phyloP scores from a whole-genome alignment of 2,329 filamentous ascomycete genomes.

The Byssothecium circinans region DNA sequence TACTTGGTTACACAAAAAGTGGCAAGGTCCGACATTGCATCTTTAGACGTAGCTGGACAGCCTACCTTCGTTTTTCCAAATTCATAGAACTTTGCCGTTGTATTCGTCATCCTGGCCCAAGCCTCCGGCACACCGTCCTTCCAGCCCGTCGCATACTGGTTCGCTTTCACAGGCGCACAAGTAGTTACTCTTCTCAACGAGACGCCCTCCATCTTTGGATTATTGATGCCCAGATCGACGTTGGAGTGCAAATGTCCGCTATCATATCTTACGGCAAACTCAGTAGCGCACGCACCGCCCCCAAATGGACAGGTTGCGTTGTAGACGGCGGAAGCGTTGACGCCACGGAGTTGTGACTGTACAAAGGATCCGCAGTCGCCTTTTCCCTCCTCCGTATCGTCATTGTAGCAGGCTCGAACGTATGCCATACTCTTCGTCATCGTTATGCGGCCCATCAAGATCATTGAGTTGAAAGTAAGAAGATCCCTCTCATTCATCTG shows the following conservation, averaged over 20 bases:
- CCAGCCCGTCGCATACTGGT: slow-evolving; percentile 20
- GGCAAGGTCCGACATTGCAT: slow-evolving; percentile 1
- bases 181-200: slow-evolving; percentile 20
- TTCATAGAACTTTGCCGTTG: slow-evolving; percentile 19
- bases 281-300: slow-evolving; percentile 10
- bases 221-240: slow-evolving; percentile 22
- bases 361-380: slow-evolving; percentile 19
- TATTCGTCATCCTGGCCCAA: slow-evolving; percentile 9
- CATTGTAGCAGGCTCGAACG: slow-evolving; percentile 21
- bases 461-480: slow-evolving; percentile 16
- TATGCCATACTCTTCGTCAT: slow-evolving; percentile 18
- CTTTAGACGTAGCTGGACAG: background rate
- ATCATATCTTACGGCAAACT: slow-evolving; percentile 12
- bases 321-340: slow-evolving; percentile 8
- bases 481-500: slow-evolving; percentile 10
- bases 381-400: slow-evolving; percentile 3
- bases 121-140: slow-evolving; percentile 11
- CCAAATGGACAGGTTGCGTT: slow-evolving; percentile 23
- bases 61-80: slow-evolving; percentile 12
- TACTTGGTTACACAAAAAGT: slow-evolving; percentile 23
- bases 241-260: slow-evolving; percentile 19
- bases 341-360: slow-evolving; percentile 11
- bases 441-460: slow-evolving; percentile 17
- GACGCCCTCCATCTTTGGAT: slow-evolving; percentile 11
- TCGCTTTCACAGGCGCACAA: slow-evolving; percentile 17